Percentiles rank a stretch among this genome's conserved stretches.
Evolutionary conservation across 345 rosid species (phyloP).

Genomic region (Corchorus capsularis): DNA sequence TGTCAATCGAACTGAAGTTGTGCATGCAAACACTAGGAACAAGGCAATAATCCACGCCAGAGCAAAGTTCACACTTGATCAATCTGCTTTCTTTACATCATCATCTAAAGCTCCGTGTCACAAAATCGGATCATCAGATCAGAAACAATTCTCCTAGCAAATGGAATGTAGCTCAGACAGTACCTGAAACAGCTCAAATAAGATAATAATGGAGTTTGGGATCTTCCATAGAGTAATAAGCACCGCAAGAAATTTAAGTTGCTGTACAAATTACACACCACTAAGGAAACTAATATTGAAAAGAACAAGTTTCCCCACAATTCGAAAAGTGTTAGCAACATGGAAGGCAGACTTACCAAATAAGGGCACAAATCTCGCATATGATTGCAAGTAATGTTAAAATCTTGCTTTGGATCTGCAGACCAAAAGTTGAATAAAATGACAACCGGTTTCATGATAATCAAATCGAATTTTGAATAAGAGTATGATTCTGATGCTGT

Average conservation of each 20-base stretch:
- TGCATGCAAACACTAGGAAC: not conserved
- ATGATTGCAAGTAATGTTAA: slow-evolving; percentile 73
- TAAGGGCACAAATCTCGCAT: slow-evolving; percentile 83
- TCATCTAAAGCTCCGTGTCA: slow-evolving; percentile 75
- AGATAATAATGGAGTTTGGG: not conserved
- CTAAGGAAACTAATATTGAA: not conserved
- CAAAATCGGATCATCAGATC: slow-evolving; percentile 71
- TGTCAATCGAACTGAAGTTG: not conserved
- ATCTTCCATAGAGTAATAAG: not conserved
- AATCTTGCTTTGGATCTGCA: slow-evolving; percentile 84
- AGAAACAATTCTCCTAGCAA: slow-evolving; percentile 82
- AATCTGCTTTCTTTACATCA: not conserved
- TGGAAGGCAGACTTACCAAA: slow-evolving; percentile 60
- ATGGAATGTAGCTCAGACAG: slow-evolving; percentile 86
- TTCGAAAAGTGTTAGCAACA: not conserved
- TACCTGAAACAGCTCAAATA: slow-evolving; percentile 68
- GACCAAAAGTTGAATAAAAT: slow-evolving; percentile 13
- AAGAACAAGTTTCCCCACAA: not conserved
- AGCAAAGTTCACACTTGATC: not conserved
- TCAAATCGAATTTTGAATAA: not conserved
- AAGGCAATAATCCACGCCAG: no score
- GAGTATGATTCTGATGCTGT: not conserved
- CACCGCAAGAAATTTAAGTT: not conserved
- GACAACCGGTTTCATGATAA: not conserved
- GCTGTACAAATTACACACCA: not conserved